Conservation (phyloP, 306 rosid genomes). For the Argentina anserina region DNA sequence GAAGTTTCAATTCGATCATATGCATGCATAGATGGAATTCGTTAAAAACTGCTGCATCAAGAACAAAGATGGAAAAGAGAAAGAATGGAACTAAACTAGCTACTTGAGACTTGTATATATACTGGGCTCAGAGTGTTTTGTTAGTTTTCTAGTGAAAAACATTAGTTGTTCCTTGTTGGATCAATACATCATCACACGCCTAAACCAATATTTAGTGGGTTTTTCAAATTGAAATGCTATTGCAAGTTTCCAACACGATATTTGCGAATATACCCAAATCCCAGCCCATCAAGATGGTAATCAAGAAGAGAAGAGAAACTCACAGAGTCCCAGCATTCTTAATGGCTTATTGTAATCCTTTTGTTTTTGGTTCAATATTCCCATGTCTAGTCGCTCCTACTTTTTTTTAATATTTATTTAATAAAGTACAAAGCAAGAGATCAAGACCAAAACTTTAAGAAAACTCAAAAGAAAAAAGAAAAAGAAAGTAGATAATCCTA, state of each 20-base stretch:
- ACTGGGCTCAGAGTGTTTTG: not conserved
- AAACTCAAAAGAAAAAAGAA: no score
- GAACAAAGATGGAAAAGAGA: not conserved
- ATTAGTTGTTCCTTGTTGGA: not conserved
- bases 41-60: not conserved
- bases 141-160: not conserved
- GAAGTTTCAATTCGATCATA: not conserved
- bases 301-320: not conserved
- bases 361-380: no score
- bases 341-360: no score
- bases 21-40: not conserved
- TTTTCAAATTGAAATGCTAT: not conserved
- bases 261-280: not conserved
- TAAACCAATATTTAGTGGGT: not conserved
- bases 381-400: no score
- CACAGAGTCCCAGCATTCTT: no score
- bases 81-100: not conserved
- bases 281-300: not conserved
- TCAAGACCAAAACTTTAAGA: no score
- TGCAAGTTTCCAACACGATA: not conserved
- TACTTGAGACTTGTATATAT: not conserved
- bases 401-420: no score
- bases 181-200: not conserved
- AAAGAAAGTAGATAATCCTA: no score
- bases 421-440: no score